Conservation (phyloP, 2,329 filamentous ascomycete species). For the Cladosporium phlei region DNA sequence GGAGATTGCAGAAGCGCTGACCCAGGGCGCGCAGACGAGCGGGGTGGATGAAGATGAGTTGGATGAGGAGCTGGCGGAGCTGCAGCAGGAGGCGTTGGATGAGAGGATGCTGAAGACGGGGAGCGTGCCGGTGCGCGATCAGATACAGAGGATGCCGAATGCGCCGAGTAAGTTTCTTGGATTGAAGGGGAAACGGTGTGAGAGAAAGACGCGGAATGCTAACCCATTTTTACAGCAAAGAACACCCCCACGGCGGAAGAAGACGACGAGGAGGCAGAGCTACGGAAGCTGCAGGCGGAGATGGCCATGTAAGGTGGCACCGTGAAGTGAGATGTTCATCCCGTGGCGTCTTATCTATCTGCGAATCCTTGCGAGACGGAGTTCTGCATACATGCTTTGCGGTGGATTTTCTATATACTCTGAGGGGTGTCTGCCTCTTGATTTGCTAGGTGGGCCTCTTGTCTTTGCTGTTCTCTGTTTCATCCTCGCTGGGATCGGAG, state of each 20-base stretch:
- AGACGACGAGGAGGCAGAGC: constrained; percentile 93
- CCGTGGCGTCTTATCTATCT: too few species aligned
- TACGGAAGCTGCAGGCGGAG: constrained; percentile 88
- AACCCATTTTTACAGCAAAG: constrained; percentile 37
- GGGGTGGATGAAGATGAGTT: constrained; percentile 80
- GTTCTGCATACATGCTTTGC: constrained; percentile 2
- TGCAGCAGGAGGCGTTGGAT: constrained; percentile 91
- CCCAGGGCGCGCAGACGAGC: constrained; percentile 61
- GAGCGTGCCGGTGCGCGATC: constrained; percentile 73
- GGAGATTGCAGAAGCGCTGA: constrained; percentile 85
- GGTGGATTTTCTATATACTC: too few species aligned
- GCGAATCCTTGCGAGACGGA: too few species aligned
- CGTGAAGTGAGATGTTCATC: not conserved
- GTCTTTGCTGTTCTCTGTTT: too few species aligned
- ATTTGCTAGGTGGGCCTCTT: too few species aligned
- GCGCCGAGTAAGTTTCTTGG: constrained; percentile 13
- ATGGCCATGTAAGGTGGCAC: constrained; percentile 76
- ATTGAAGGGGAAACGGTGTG: not conserved
- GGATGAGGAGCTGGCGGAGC: constrained; percentile 73
- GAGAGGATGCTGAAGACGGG: constrained; percentile 90
- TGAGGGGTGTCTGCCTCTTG: too few species aligned
- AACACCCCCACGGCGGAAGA: constrained; percentile 51
- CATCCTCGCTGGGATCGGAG: too few species aligned
- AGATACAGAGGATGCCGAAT: constrained; percentile 67
- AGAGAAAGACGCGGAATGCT: not conserved